Base-by-base conservation (phyloP, 2,329 filamentous ascomycete species). In the Myriosclerotinia duriaeana region DNA sequence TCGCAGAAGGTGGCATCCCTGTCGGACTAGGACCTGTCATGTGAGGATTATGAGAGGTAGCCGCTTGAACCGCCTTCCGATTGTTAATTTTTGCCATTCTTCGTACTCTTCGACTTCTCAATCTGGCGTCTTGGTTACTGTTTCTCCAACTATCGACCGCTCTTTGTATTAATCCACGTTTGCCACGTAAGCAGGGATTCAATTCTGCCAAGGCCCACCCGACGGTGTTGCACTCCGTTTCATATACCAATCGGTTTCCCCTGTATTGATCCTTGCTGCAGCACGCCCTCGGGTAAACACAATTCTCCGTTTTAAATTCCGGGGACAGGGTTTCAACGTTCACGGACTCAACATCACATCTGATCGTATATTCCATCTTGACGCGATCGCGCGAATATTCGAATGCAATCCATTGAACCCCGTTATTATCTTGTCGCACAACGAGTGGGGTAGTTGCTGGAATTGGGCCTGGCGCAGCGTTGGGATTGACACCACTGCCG, bases 281-380 rank as follows among this genome's bases (percentile, higher is more conserved):
- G 82, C 93, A 97, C 5, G 95, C 95, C 68, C 95, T 87, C 3
- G 95, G 95, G 76, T 98, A 99, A 17, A 99, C 95, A 77, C 95
- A 98, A 80, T 99, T 99, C 78, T 97, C 94, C 11, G 92, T 92
- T 83, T 97, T 98, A 85, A 98, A 98, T 71, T 98, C 94, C 70
- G 87, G 83, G 54, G 87, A 86, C 22, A 99, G 84, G 69, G 89
- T 89, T 66, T 97, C 93, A 54, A 94, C 93, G 76, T 93, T 93
- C 69, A 99, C 93, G 0, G 93, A 97, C 80, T 98, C 95, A 26
- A 98, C 95, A 74, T 98, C 95, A 77, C 95, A 98, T 63, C 95
- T 89, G 74, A 99, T 99, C 0, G 93, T 97, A 80, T 99, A 99
- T 79, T 98, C 93, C 93, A 98, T 97, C 86, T 99, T 99, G 72